phyloP scores from a whole-genome alignment of 139 green algal genomes.

The Micromonas pusilla region DNA sequence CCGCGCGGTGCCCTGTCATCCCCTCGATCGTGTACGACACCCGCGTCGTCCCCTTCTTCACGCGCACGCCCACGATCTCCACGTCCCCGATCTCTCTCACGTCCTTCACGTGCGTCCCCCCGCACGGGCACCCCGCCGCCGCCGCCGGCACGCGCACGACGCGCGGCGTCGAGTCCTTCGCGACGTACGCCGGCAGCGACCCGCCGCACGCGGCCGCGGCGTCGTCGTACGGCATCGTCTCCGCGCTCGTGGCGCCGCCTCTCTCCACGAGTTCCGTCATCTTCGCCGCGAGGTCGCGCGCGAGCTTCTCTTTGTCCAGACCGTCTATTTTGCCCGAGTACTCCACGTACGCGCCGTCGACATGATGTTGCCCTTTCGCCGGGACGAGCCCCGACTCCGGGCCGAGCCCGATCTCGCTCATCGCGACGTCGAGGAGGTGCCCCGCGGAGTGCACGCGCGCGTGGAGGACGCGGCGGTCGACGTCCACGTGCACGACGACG shows the following conservation, averaged over 20 bases:
- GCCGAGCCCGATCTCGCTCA: neutral
- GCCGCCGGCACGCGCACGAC: conserved; percentile 14
- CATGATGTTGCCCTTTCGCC: conserved; percentile 15
- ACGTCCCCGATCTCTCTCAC: conserved; percentile 7
- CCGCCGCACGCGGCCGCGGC: conserved; percentile 9
- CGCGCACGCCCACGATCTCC: conserved; percentile 18
- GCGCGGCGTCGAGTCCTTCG: conserved; percentile 11
- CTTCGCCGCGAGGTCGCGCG: neutral
- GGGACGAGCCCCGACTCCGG: neutral
- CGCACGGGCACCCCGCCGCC: conserved; percentile 25
- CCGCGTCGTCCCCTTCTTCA: conserved; percentile 29
- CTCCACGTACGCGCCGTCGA: conserved; percentile 27
- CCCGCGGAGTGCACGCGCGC: conserved; percentile 26
- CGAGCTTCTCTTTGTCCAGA: conserved; percentile 7
- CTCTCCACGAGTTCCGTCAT: neutral
- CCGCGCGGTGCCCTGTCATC: neutral
- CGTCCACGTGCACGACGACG: conserved; percentile 7
- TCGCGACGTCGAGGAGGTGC: conserved; percentile 24
- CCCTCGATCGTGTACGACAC: conserved; percentile 22
- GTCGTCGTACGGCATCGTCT: conserved; percentile 23
- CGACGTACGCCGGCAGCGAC: conserved; percentile 15
- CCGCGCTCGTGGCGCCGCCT: neutral
- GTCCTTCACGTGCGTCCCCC: conserved; percentile 27
- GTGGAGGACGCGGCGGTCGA: neutral
- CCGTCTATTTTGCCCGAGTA: conserved; percentile 20